Evolutionary conservation across 441 rosid species (phyloP), one percentile per base, ranked within the genome.

Genomic region (Jatropha podagrica): DNA sequence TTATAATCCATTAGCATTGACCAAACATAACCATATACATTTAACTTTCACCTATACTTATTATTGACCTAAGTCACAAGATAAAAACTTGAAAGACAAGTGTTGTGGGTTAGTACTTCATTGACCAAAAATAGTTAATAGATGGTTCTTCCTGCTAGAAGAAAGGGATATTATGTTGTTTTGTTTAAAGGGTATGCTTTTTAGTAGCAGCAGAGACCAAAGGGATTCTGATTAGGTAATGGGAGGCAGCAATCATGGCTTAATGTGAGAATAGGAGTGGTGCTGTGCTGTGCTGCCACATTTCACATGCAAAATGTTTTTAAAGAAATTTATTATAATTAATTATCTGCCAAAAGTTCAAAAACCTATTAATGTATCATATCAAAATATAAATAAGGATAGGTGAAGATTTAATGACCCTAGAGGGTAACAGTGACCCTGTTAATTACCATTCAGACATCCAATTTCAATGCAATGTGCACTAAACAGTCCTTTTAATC

Each of bases 401-500:
- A 32, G 32, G 32, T 32, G 32, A 32, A 32, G 2, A 32, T 32
- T 32, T 32, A 32, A 32, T 7, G 6, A 20, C 23, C 10, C 38
- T 11, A 62, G 55, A 48, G 7, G n/a, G 6, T 0, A 20, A 20
- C 38, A 58, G 5, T 44, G 1, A 7, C 20, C 8, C 56, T 41
- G 65, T 52, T 69, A 38, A 72, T 56, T 64, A 38, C 38, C 42
- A 14, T 18, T 42, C 70, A 41, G 51, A 13, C 71, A 18, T 15
- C 73, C 71, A 55, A 54, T 74, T 66, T 65, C 77, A 65, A 42
- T 54, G 61, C 77, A 66, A 40, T 26, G 54, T 17, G 69, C 48
- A 65, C 14, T 1, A 41, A 58, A 27, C 41, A 15, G 46, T 27
- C 44, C 41, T 27, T 15, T 59, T 41, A 46, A 54, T 63, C 5